These are phyloP conservation scores for Moniliophthora roreri DNA, from an alignment of 1,284 basidiomycete genomes.

Conservation along the genomic window DNA sequence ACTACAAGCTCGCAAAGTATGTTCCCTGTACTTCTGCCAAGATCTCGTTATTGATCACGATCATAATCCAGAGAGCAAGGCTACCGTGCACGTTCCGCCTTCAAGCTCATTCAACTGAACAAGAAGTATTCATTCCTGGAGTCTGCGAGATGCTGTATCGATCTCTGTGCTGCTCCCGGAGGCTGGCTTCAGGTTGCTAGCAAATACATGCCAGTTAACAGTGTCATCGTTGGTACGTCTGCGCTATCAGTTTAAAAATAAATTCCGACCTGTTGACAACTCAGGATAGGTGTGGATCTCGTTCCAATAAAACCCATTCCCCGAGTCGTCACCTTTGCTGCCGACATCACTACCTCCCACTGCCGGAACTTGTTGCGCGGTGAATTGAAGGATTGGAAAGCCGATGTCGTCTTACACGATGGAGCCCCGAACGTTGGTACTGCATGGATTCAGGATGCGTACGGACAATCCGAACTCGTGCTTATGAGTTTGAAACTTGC, in stretches of 20 bases:
- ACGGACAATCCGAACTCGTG: conserved; percentile 95
- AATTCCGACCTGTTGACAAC: conserved; percentile 10
- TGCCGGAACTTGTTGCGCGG: conserved; percentile 87
- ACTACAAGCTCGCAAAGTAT: conserved; percentile 91
- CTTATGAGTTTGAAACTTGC: conserved; percentile 96
- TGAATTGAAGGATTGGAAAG: conserved; percentile 99
- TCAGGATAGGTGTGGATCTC: conserved; percentile 80
- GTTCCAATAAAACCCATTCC: conserved; percentile 97
- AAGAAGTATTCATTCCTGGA: conserved; percentile 96
- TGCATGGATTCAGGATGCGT: conserved; percentile 99
- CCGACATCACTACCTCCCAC: conserved; percentile 93
- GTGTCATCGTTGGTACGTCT: conserved; percentile 86
- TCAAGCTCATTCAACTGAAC: conserved; percentile 99
- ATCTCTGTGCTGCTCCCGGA: conserved; percentile 98
- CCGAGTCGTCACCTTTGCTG: conserved; percentile 87
- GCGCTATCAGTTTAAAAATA: conserved; percentile 6
- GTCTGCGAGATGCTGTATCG: conserved; percentile 91
- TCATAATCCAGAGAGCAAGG: conserved; percentile 86
- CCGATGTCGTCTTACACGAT: conserved; percentile 99
- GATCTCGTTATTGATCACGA: conserved; percentile 3
- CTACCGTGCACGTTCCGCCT: conserved; percentile 98
- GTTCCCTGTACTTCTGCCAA: conserved; percentile 22
- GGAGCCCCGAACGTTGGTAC: conserved; percentile 99
- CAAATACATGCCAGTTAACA: conserved; percentile 97
- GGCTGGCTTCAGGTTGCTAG: conserved; percentile 99